Conservation (phyloP, 2,329 filamentous ascomycete species). For the Dothistroma pini region DNA sequence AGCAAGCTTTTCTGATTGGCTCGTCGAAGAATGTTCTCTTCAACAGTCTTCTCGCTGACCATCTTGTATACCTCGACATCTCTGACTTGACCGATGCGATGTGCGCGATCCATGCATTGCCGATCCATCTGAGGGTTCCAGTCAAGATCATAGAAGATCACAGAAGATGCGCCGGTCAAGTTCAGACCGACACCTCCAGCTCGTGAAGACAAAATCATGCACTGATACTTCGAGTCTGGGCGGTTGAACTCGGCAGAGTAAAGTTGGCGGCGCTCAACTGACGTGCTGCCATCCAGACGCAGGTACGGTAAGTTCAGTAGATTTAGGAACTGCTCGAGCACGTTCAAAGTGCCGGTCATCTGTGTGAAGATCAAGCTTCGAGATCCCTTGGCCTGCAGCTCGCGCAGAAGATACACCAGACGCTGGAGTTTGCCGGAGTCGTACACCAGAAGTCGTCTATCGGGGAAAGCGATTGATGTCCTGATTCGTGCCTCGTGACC, state of each 20-base stretch:
- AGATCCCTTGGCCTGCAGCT: conserved; percentile 83
- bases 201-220: conserved; percentile 91
- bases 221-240: conserved; percentile 83
- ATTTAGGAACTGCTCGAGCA: conserved; percentile 95
- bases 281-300: conserved; percentile 91
- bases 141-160: conserved; percentile 98
- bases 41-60: conserved; percentile 68
- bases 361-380: conserved; percentile 98
- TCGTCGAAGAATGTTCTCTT: conserved; percentile 95
- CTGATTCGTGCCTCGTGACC: conserved; percentile 94
- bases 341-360: conserved; percentile 98
- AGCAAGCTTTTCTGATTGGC: conserved; percentile 97
- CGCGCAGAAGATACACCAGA: conserved; percentile 78
- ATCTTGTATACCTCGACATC: conserved; percentile 93
- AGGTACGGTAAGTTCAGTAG: conserved; percentile 97
- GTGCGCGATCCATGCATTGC: conserved; percentile 95
- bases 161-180: conserved; percentile 90
- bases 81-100: conserved; percentile 94
- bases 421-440: conserved; percentile 96
- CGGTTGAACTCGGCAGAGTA: conserved; percentile 91
- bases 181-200: conserved; percentile 96
- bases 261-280: conserved; percentile 92
- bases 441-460: conserved; percentile 93
- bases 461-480: conserved; percentile 91
- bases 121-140: conserved; percentile 99